Percentiles rank a stretch among this genome's conserved stretches.
Conservation (phyloP, 768 basidiomycete genomes). For the Leccinum boreale region DNA sequence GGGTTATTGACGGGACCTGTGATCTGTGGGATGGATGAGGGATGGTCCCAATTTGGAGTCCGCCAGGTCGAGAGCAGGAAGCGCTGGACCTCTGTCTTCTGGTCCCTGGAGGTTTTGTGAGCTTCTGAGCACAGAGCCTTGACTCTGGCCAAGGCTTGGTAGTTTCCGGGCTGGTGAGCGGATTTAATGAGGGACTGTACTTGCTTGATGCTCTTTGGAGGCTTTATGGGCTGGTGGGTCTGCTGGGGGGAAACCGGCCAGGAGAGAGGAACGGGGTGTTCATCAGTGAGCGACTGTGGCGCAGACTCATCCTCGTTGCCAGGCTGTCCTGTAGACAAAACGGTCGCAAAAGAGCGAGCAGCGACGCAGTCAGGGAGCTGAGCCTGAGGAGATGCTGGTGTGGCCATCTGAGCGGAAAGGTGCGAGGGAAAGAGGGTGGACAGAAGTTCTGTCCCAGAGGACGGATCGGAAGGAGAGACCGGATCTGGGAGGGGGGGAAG, state of each 20-base stretch:
- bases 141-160: conserved; percentile 38
- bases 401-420: conserved; percentile 23
- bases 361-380: conserved; percentile 34
- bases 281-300: conserved; percentile 24
- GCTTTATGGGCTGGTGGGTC: conserved; percentile 17
- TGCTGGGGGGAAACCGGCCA: conserved; percentile 26
- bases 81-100: conserved; percentile 43
- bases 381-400: conserved; percentile 33
- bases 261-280: conserved; percentile 9
- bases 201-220: conserved; percentile 38
- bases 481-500: conserved; percentile 2
- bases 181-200: conserved; percentile 41
- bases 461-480: conserved; percentile 7
- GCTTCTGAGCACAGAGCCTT: conserved; percentile 46
- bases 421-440: conserved; percentile 23
- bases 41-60: conserved; percentile 36
- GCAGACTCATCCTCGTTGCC: conserved; percentile 23
- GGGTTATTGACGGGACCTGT: conserved; percentile 37
- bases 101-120: conserved; percentile 41
- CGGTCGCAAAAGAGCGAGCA: conserved; percentile 33
- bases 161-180: conserved; percentile 43
- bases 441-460: conserved; percentile 15
- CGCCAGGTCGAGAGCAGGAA: conserved; percentile 44
- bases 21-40: conserved; percentile 16
- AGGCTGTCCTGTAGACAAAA: conserved; percentile 30